Base-by-base conservation (phyloP, 1,139 yeast species). In the Nematodospora anomalae region DNA sequence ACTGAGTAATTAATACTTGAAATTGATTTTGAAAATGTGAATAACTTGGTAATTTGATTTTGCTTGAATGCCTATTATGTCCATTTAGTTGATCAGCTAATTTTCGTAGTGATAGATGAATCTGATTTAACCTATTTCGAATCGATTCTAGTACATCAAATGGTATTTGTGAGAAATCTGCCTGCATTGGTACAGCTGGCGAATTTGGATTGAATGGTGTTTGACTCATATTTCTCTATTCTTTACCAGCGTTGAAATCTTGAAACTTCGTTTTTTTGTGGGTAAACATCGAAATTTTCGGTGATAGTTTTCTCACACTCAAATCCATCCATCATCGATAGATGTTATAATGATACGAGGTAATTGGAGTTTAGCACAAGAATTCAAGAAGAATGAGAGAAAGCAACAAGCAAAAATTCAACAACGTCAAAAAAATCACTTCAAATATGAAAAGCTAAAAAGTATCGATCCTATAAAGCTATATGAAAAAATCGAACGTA, bases 1-100 rank as follows among this genome's bases (percentile, higher is more conserved):
- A 64, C 55, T 92, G 97, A 10, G 95, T 85, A 24, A 89, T 61
- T 13, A 89, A 74, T 26, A 90, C 88, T 49, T 81, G 88, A 52
- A 88, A 78, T 58, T 90, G 97, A 44, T 83, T 82, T 51, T 87
- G 96, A 33, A 67, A 60, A 40, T 64, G 69, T 10, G 61, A 63
- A 45, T 68, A 69, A 22, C 60, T 56, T n/a, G 76, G 76, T 10
- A 68, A 49, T 39, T 58, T 64, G 22, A 62, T 60, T 35, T 60
- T 64, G 16, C 52, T 58, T 6, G 69, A 73, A 40, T 64, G 64
- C 38, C 75, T 46, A 45, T 60, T 66, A 41, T 68, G 69, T 39
- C 61, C 61, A 41, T 62, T 64, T 28, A 70, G 57, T 45, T 69
- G 76, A 30, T 71, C 76, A 3, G 71, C 57, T 29, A 71, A 51